phyloP scores from a whole-genome alignment of 179 eudicot species.

The Carnegiea gigantea region DNA sequence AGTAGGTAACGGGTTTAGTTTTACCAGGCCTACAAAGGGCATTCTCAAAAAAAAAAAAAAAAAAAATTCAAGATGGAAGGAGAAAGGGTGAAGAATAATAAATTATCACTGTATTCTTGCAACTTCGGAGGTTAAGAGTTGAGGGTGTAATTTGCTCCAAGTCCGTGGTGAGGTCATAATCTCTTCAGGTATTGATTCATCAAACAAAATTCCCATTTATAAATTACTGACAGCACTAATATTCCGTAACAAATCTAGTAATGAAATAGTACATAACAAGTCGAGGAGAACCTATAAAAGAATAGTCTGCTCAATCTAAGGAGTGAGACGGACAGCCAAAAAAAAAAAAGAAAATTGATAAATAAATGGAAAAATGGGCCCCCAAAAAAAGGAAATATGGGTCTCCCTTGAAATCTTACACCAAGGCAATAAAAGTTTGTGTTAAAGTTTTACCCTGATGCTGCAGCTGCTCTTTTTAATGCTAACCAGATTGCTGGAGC shows the following conservation, averaged over 20 bases:
- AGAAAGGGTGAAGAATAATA: not conserved
- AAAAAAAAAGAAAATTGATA: not conserved
- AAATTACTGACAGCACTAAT: not conserved
- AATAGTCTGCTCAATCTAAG: constrained; percentile 4
- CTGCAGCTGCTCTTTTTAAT: constrained; percentile 71
- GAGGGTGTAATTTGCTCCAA: not conserved
- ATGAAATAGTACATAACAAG: not conserved
- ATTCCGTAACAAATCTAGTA: not conserved
- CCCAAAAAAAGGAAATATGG: too few species aligned
- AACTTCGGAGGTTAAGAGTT: not conserved
- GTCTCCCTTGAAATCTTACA: too few species aligned
- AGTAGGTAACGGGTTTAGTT: not conserved
- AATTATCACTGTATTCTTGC: not conserved
- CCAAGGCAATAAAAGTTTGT: not conserved
- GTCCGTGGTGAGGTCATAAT: not conserved
- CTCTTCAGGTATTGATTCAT: not conserved
- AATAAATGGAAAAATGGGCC: not conserved
- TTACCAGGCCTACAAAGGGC: not conserved
- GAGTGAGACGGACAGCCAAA: not conserved
- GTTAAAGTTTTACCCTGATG: constrained; percentile 51
- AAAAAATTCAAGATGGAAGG: not conserved
- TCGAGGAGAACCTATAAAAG: not conserved
- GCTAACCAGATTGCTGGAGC: constrained; percentile 49
- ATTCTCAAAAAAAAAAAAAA: too few species aligned
- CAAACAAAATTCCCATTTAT: not conserved